A percentile compares a stretch with the other conserved stretches of the same genome.
These are phyloP conservation scores for Balakata baccata DNA, from an alignment of 345 rosid species.

Conservation along the genomic window DNA sequence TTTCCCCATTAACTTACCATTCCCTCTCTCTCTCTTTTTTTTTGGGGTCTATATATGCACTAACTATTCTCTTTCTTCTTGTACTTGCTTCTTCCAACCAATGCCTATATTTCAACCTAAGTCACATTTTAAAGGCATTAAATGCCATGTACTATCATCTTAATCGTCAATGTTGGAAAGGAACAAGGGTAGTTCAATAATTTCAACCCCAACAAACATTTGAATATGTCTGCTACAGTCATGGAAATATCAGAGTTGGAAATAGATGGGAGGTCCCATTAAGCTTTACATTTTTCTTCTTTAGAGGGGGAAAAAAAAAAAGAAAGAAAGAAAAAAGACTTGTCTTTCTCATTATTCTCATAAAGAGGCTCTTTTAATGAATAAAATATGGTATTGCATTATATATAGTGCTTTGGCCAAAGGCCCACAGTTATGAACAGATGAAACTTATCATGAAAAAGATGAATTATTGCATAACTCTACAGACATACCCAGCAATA, in stretches of 20 bases:
- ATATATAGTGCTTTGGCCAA: conserved; percentile 7
- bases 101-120: too few species aligned
- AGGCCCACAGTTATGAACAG: conserved; percentile 38
- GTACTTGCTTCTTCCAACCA: too few species aligned
- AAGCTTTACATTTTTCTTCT: conserved; percentile 19
- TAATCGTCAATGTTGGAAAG: too few species aligned
- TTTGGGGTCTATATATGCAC: too few species aligned
- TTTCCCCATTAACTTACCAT: conserved; percentile 28
- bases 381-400: conserved; percentile 3
- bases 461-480: conserved; percentile 28
- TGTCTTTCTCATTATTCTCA: too few species aligned
- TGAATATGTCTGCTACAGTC: conserved; percentile 33
- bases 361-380: not conserved
- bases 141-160: too few species aligned
- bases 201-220: conserved; percentile 36
- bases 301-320: too few species aligned
- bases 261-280: conserved; percentile 31
- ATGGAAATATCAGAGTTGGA: conserved; percentile 26
- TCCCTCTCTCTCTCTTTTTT: not conserved
- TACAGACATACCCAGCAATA: conserved; percentile 26
- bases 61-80: too few species aligned
- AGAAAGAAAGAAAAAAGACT: too few species aligned
- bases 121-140: too few species aligned
- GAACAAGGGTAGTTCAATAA: conserved; percentile 25
- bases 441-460: conserved; percentile 28